These are phyloP conservation scores for Ulota crispa DNA, from an alignment of 225 moss, liverwort and hornwort species.

Conservation along the genomic window DNA sequence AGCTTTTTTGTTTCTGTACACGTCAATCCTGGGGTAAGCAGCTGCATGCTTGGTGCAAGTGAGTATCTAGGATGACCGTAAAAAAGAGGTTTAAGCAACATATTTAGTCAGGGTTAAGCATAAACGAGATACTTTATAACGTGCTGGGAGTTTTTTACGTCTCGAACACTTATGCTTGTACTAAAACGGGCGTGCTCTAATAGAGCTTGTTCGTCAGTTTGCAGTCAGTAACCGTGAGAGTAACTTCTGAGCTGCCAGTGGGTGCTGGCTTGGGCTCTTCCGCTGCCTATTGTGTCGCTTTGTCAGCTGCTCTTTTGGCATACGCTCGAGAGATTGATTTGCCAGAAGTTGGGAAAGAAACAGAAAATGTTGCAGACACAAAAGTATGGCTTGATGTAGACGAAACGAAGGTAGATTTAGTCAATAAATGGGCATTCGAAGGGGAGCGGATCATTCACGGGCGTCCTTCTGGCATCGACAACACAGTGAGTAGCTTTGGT, in stretches of 20 bases:
- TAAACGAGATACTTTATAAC: background rate
- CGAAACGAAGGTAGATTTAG: constrained; percentile 58
- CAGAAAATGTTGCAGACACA: constrained; percentile 5
- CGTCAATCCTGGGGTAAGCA: constrained; percentile 75
- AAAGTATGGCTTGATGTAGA: constrained; percentile 67
- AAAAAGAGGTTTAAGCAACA: background rate
- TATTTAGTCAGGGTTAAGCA: background rate
- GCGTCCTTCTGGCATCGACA: constrained; percentile 95
- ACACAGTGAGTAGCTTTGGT: constrained; percentile 98
- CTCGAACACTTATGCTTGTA: constrained; percentile 12
- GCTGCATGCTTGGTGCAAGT: constrained; percentile 12
- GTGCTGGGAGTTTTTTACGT: background rate
- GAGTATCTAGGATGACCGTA: constrained; percentile 7
- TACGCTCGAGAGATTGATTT: constrained; percentile 63
- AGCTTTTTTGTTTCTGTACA: constrained; percentile 79
- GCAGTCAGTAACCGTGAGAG: constrained; percentile 70
- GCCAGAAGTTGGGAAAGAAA: constrained; percentile 26
- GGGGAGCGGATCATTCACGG: constrained; percentile 96
- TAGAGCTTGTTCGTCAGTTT: constrained; percentile 77
- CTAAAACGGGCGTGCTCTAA: constrained; percentile 56
- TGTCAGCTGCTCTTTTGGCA: constrained; percentile 74
- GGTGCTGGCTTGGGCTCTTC: constrained; percentile 98
- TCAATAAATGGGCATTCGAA: constrained; percentile 95
- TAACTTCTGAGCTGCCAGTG: constrained; percentile 88
- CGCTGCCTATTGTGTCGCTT: constrained; percentile 89